phyloP scores from a whole-genome alignment of 2,329 filamentous ascomycete species.

The Clonostachys sp. region DNA sequence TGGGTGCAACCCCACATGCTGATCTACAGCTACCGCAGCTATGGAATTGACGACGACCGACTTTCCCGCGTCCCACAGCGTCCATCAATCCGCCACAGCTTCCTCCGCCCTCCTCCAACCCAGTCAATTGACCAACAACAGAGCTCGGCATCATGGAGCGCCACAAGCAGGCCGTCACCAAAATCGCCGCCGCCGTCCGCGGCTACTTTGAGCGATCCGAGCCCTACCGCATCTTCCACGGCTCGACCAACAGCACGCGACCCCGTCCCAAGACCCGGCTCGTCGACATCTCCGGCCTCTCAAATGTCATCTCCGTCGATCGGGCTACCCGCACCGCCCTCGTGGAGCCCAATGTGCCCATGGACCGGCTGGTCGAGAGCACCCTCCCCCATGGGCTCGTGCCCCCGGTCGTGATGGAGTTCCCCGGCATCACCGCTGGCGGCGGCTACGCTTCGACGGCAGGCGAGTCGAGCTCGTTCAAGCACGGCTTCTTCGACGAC shows the following conservation, averaged over 20 bases:
- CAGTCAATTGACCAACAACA: neutral
- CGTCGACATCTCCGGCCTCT: conserved; percentile 62
- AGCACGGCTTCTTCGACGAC: conserved; percentile 67
- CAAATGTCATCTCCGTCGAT: conserved; percentile 61
- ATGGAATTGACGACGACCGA: neutral
- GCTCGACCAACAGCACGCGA: conserved; percentile 71
- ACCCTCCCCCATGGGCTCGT: conserved; percentile 63
- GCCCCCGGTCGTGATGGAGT: conserved; percentile 72
- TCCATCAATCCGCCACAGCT: neutral
- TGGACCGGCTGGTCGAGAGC: conserved; percentile 64
- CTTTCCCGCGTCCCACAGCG: neutral
- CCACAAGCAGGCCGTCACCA: conserved; percentile 41
- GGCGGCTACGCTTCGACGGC: conserved; percentile 68
- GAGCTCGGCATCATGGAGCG: conserved; percentile 35
- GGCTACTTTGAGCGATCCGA: conserved; percentile 40
- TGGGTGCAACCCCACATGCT: neutral
- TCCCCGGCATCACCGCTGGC: conserved; percentile 70
- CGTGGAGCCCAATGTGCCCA: conserved; percentile 72
- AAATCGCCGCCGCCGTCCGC: conserved; percentile 41
- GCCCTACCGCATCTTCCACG: conserved; percentile 73
- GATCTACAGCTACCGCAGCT: neutral
- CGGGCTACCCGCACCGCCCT: conserved; percentile 49
- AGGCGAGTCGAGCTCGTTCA: conserved; percentile 67
- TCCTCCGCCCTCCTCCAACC: neutral
- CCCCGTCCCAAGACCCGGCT: conserved; percentile 27